A percentile compares a stretch with the other conserved stretches of the same genome.
These are phyloP conservation scores for Syzygium jambos DNA, from an alignment of 345 rosid species.

Conservation along the genomic window DNA sequence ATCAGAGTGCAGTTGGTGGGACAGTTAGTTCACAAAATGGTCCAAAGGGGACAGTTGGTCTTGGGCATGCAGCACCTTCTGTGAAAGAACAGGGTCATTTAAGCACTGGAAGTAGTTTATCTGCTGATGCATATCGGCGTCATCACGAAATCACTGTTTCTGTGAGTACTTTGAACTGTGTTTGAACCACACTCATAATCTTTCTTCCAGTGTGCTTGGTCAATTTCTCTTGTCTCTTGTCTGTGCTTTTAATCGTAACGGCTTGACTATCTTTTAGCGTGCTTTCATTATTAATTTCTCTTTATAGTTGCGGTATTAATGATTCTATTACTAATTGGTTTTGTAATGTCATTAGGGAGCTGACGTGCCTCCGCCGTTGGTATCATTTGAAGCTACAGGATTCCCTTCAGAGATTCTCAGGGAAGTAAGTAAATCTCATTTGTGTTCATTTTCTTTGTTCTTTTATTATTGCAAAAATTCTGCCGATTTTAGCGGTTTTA, in stretches of 20 bases:
- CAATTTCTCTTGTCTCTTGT: background rate
- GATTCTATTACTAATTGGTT: background rate
- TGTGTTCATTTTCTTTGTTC: background rate
- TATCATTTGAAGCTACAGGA: conserved; percentile 69
- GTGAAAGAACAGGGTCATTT: background rate
- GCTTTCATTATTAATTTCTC: background rate
- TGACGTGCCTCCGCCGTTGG: conserved; percentile 68
- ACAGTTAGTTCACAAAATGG: conserved; percentile 21
- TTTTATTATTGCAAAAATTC: background rate
- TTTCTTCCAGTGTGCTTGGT: background rate
- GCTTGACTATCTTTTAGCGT: background rate
- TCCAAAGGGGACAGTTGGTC: conserved; percentile 13
- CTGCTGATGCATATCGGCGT: conserved; percentile 65
- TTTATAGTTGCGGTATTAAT: background rate
- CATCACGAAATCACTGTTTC: conserved; percentile 76
- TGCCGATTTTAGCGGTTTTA: background rate
- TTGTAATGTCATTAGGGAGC: conserved; percentile 40
- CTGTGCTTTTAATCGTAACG: background rate
- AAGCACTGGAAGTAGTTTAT: conserved; percentile 30
- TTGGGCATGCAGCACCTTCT: conserved; percentile 19
- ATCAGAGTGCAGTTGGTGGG: conserved; percentile 31
- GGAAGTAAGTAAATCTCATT: conserved; percentile 44
- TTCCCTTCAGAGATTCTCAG: conserved; percentile 90
- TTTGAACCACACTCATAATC: background rate
- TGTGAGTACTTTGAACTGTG: conserved; percentile 37